Evolutionary conservation across 495 filamentous ascomycete genomes (phyloP), one percentile per base, ranked within the genome.

Genomic region (Cladorrhinum samala): DNA sequence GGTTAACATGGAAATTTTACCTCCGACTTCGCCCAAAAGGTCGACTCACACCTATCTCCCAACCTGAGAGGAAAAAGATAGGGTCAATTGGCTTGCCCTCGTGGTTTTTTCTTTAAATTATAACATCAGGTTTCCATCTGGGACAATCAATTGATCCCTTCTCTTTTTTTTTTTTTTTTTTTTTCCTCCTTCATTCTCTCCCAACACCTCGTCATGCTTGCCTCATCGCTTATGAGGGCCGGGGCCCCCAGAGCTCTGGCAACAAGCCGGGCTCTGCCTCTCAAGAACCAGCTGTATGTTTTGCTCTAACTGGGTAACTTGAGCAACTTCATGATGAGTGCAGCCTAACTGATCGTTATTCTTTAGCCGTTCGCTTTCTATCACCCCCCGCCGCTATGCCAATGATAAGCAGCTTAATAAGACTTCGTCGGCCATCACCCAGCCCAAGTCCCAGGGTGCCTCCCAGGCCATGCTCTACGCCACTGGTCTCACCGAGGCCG

Each of bases 401-500:
- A 73, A 77, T 52, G 70, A 78, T 50, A 60, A 61, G 47, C 60
- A 72, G 60, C 76, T 96, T 55, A 97, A 97, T 78, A 86, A 84
- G 69, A 78, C 88, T 69, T 95, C 91, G 48, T 75, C 81, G 45
- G 63, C 77, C 63, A 86, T 98, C 76, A 97, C 93, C 38, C 90
- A 96, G 69, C 94, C 90, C 58, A 96, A 92, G 70, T 89, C 93
- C 21, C 93, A 98, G 77, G 93, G 93, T 62, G 93, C 94, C 40
- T 96, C 92, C 27, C 93, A 98, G 76, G 94, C 94, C 53, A 98
- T 98, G 93, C 78, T 98, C 41, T 97, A 96, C 76, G 93, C 88
- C 58, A 95, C 91, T 9, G 93, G 93, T 50, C 69, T 98, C 64
- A 80, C 72, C 13, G 84, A 89, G 56, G 77, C 78, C 41, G 93